Evolutionary conservation across 2,329 filamentous ascomycete species (phyloP), one percentile per base, ranked within the genome.

Genomic region (Chalaropsis thielavioides): DNA sequence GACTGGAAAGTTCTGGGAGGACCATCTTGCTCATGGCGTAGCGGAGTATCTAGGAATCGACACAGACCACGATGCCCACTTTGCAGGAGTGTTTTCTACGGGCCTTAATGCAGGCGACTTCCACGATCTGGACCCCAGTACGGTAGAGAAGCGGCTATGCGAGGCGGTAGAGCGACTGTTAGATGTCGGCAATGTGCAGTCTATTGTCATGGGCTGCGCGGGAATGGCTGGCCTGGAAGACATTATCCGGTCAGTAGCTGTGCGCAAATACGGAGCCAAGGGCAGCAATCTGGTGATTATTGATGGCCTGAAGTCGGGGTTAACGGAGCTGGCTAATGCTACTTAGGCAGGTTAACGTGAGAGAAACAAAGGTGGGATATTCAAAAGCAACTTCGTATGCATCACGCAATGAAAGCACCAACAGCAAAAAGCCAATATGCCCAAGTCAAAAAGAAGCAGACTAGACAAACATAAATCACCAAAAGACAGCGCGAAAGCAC

Each of bases 211-310:
- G 77, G 92, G 92, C 0, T 96, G 92, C 73, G 92, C 89, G 2
- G 92, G 91, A 0, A 96, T 96, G 92, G 86, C 87, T 0, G 92
- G 91, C 0, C 80, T 96, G 75, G 88, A 94, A 70, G 79, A 83
- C 49, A 86, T 86, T 66, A 90, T 96, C 46, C 81, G 86, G 41
- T 79, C 82, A 54, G 87, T 87, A 0, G 87, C 88, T 43, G 71
- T 81, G 0, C 83, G 88, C 66, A 78, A 82, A 61, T 79, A 87
- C 65, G 88, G 88, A 1, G 73, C 79, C n/a, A 75, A 79, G 11
- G 78, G 79, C 58, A 76, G 77, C 41, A 70, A 71, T 1, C 71
- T 95, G 3, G 82, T 81, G 70, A 84, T 96, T 68, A 78, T 96
- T 5, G 92, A 96, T 73, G 91, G 90, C 0, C 86, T 92, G 44